Percentiles rank a stretch among this genome's conserved stretches.
phyloP scores from a whole-genome alignment of 1,139 yeast genomes.

The Insectozyma bohioensis region DNA sequence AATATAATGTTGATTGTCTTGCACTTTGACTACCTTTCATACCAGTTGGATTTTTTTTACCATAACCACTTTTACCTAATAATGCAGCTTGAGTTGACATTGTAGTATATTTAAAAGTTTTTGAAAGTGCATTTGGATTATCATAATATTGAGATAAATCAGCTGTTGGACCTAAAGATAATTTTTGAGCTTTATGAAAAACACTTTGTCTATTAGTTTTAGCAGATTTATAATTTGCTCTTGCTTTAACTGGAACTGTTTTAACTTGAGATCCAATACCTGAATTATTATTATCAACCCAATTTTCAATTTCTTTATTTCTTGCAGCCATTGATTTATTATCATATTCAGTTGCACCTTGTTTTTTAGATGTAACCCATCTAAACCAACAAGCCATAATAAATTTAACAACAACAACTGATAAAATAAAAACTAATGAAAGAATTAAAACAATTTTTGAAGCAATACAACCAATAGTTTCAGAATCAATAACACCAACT shows the following conservation, averaged over 20 bases:
- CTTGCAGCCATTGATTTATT: slow-evolving; percentile 46
- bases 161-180: slow-evolving; percentile 39
- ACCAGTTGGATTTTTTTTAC: slow-evolving; percentile 13
- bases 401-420: slow-evolving; percentile 76
- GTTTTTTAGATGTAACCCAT: slow-evolving; percentile 75
- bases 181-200: slow-evolving; percentile 36
- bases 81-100: slow-evolving; percentile 57
- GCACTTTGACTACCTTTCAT: slow-evolving; percentile 17
- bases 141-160: slow-evolving; percentile 44
- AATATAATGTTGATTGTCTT: slow-evolving; percentile 22
- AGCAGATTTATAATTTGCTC: slow-evolving; percentile 48
- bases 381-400: slow-evolving; percentile 84
- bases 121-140: slow-evolving; percentile 34
- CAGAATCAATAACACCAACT: slow-evolving; percentile 87
- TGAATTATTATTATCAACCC: slow-evolving; percentile 59
- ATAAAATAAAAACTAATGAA: slow-evolving; percentile 79
- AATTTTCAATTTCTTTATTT: slow-evolving; percentile 68
- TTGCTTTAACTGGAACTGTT: slow-evolving; percentile 50
- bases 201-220: slow-evolving; percentile 47
- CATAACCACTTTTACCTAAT: slow-evolving; percentile 26
- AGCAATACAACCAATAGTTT: slow-evolving; percentile 94
- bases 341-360: slow-evolving; percentile 71
- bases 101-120: slow-evolving; percentile 51
- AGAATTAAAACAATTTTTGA: slow-evolving; percentile 77
- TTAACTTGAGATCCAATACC: slow-evolving; percentile 55